Evolutionary conservation across 1,284 basidiomycete species (phyloP), one percentile per base, ranked within the genome.

Genomic region (Cutaneotrichosporon cavernicola): DNA sequence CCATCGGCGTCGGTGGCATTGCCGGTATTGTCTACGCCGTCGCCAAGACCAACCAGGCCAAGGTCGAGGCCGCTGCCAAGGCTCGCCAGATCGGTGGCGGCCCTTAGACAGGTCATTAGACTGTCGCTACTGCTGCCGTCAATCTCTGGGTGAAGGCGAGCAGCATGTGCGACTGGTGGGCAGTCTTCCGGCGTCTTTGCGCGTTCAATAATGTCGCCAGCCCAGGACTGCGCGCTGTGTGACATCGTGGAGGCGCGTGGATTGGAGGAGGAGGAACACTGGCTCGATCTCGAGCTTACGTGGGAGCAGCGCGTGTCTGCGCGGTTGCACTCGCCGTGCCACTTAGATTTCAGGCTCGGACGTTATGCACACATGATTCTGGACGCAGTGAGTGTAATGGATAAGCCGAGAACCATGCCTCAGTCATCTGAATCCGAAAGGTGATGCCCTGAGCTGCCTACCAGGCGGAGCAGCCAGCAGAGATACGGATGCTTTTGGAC

Each of bases 1-100:
- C 95, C 36, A 89, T 99, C 61, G 82, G 83, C 1, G 86, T 92
- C 47, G 97, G 97, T 5, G 98, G 98, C 81, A 84, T 97, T 70
- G 93, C 96, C 26, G 96, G 95, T 11, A 76, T 94, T 59, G 83
- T 95, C 64, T 96, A 95, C 77, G 63, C 92, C 21, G 84, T 94
- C 14, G 92, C 92, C 57, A 95, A 95, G 80, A 77, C 76, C 21
- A 79, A 80, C 67, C 78, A 80, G 73, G 71, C 77, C 4, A 76
- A 73, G 66, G 68, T 78, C 10, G 74, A 75, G 8, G 73, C 74
- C 50, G 74, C 76, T 21, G 70, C 68, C 66, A 71, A 69, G 64
- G 72, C 70, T 18, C 65, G 73, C 63, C 60, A 63, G n/a, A 69
- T 65, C 13, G 73, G 26, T 26, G 26, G 72, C 50, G 63, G 60